Evolutionary conservation across 148 eudicot species (phyloP).

Genomic region (Agrostemma githago): DNA sequence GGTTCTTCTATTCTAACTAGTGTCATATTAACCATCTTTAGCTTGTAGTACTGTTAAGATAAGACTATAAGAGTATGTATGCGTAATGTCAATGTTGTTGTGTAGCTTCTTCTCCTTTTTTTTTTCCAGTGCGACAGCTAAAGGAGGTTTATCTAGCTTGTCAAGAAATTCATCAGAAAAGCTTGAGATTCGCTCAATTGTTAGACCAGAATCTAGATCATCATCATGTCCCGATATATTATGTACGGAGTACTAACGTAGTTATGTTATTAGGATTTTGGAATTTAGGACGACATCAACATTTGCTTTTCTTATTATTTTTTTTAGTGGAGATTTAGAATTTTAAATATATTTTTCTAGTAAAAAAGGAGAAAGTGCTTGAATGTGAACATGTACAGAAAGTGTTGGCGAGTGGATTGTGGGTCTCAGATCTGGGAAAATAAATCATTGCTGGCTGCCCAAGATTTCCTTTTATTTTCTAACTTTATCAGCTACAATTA

Average conservation of each 20-base stretch:
- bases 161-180: conserved; percentile 8
- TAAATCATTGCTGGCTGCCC: neutral
- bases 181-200: conserved; percentile 11
- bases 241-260: neutral
- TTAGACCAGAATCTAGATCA: neutral
- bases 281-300: conserved; percentile 9
- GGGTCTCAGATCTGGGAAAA: neutral
- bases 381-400: conserved; percentile 27
- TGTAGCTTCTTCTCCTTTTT: neutral
- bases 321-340: conserved; percentile 7
- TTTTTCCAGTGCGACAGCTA: neutral
- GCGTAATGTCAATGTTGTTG: conserved; percentile 1
- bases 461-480: too few relatives aligned
- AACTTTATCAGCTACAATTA: too few relatives aligned
- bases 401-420: conserved; percentile 12
- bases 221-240: neutral
- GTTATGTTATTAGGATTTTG: neutral
- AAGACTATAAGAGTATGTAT: neutral
- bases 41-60: conserved; percentile 11
- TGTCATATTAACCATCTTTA: conserved; percentile 20
- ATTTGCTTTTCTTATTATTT: neutral
- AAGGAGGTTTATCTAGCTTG: conserved; percentile 9
- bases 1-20: conserved; percentile 13
- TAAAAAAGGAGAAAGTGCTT: neutral
- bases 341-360: neutral